Base-by-base conservation (phyloP, 768 basidiomycete genomes). In the Favolaschia claudopus region DNA sequence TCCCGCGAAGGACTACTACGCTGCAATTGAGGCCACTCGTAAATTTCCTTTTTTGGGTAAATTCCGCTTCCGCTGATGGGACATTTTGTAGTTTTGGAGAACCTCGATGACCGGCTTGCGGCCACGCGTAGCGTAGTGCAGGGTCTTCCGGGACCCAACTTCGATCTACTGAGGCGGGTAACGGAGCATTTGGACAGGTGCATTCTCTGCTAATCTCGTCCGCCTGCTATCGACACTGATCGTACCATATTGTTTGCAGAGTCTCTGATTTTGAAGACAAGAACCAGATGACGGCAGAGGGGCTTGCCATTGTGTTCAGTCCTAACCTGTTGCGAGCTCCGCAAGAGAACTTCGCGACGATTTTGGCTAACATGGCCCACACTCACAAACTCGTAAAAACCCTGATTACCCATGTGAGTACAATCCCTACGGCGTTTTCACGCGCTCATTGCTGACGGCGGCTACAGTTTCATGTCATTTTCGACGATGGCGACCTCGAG, bases 221-320 rank as follows among this genome's bases (percentile, higher is more conserved):
- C n/a, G n/a, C n/a, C n/a, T n/a, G n/a, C n/a, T n/a, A n/a, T n/a
- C n/a, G n/a, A n/a, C n/a, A 32, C 33, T 31, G 8, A 22, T 43
- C 34, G 27, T 45, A 10, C 57, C 34, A 40, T 22, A 13, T 15
- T 27, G 25, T 38, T 31, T 42, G 5, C 68, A 91, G 91, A 69
- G 90, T 94, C n/a, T 91, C 92, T 5, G 92, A 94, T 68, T 92
- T 83, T 72, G 92, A 95, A 69, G 92, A 94, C 56, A 83, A 87
- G 45, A 95, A 94, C 66, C 93, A 95, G 58, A 95, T 95, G 93
- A 92, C 90, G 2, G 87, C 91, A 1, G 89, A 93, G 63, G 87
- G 89, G 7, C 79, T 95, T 4, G 89, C 93, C 0, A 93, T 93
- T 49, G 92, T 94, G 17, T 93, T 94, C 73, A 91, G 91, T 60